A percentile compares a stretch with the other conserved stretches of the same genome.
phyloP scores from a whole-genome alignment of 345 rosid species.

The Camelina neglecta region DNA sequence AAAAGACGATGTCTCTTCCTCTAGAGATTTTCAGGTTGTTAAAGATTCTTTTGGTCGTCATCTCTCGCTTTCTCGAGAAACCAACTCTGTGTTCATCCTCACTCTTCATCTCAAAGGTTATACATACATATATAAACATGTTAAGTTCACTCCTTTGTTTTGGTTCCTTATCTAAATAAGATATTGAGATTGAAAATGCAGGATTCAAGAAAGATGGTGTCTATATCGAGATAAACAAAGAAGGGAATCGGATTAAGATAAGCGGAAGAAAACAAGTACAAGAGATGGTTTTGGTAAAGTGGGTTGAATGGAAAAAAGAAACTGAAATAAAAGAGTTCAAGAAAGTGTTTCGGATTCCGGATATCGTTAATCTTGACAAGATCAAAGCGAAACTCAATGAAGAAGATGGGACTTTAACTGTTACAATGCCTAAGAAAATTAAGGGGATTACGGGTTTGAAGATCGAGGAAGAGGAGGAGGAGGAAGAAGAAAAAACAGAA shows the following conservation, averaged over 20 bases:
- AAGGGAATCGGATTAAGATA: slow-evolving; percentile 62
- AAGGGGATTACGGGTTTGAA: slow-evolving; percentile 57
- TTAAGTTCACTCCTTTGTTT: not conserved
- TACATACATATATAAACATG: not conserved
- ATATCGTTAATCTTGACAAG: slow-evolving; percentile 58
- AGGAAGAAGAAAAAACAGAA: slow-evolving; percentile 29
- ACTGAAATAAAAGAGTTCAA: slow-evolving; percentile 57
- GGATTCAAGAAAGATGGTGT: slow-evolving; percentile 65
- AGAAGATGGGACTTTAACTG: slow-evolving; percentile 57
- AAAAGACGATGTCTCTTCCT: slow-evolving; percentile 62
- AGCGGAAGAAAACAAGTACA: slow-evolving; percentile 69
- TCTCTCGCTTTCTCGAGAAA: slow-evolving; percentile 67
- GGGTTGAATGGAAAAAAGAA: slow-evolving; percentile 65
- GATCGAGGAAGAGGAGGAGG: slow-evolving; percentile 68
- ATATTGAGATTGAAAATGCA: slow-evolving; percentile 41
- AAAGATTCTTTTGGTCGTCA: slow-evolving; percentile 59
- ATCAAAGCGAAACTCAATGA: slow-evolving; percentile 69
- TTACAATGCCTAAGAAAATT: slow-evolving; percentile 62
- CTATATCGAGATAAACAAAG: slow-evolving; percentile 67
- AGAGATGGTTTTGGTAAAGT: slow-evolving; percentile 69
- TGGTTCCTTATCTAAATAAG: not conserved
- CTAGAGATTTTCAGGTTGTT: slow-evolving; percentile 51
- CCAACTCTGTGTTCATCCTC: slow-evolving; percentile 63
- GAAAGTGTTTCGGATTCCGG: slow-evolving; percentile 73
- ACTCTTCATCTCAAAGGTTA: slow-evolving; percentile 73